These are phyloP conservation scores for Auxenochlorella pyrenoidosa DNA, from an alignment of 139 green algal species.

Conservation along the genomic window DNA sequence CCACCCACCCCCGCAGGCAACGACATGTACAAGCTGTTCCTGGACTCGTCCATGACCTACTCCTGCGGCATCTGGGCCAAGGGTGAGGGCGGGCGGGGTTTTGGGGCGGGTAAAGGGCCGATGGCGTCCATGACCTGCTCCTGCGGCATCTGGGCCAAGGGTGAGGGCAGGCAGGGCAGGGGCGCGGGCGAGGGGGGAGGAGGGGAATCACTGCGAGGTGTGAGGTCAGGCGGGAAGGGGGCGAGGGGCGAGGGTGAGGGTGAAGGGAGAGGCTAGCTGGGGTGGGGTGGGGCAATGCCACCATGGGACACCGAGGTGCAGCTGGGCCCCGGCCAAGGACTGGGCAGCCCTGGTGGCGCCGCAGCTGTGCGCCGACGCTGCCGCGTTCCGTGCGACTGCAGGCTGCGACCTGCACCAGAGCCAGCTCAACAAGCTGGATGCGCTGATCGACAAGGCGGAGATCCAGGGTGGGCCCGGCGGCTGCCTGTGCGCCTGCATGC, in stretches of 20 bases:
- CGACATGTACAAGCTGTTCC: conserved; percentile 92
- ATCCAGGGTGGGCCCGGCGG: conserved; percentile 40
- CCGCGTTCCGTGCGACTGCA: neutral
- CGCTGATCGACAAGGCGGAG: conserved; percentile 71
- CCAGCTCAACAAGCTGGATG: conserved; percentile 92
- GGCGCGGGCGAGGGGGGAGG: too few species aligned
- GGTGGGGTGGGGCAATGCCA: too few species aligned
- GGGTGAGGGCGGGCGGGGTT: neutral
- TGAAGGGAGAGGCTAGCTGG: too few species aligned
- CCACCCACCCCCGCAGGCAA: conserved; percentile 87
- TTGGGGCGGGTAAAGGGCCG: too few species aligned
- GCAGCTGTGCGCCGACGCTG: too few species aligned
- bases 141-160: conserved; percentile 66
- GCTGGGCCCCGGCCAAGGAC: too few species aligned
- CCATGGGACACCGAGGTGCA: too few species aligned
- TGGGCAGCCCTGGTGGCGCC: too few species aligned
- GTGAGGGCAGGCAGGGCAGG: neutral
- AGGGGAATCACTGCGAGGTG: too few species aligned
- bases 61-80: conserved; percentile 73
- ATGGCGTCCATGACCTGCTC: conserved; percentile 89
- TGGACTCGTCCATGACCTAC: conserved; percentile 97
- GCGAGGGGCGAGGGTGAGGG: too few species aligned
- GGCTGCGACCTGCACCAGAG: conserved; percentile 39
- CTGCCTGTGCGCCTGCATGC: too few species aligned
- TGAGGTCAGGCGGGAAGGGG: too few species aligned